Base-by-base conservation (phyloP, 148 eudicot species). In the Tetragonia tetragonoides region DNA sequence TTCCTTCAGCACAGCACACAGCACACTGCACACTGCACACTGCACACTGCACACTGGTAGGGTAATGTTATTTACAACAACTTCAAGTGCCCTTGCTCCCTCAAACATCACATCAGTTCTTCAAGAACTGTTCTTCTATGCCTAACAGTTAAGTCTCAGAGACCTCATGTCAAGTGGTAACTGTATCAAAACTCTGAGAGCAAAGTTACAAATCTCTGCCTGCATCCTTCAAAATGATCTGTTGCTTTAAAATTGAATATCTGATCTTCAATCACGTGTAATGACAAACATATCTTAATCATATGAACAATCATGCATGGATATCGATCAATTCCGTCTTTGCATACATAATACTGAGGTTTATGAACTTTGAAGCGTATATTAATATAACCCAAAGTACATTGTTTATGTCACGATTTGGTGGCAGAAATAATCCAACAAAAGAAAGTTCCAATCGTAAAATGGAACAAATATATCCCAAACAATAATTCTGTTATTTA, bases 41-140 rank as follows among this genome's bases (percentile, higher is more conserved):
- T 0, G 34, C 34, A 28, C 34, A 28, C 34, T 28, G 34, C 34
- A 28, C 34, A 28, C 34, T 28, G 34, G 34, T 28, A 61, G 53
- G 54, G n/a, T 5, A 41, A 37, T 17, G 17, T 2, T 54, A 70
- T 23, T 72, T 18, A 38, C 47, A 72, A 14, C 40, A 49, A 56
- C 75, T 56, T 37, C 75, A 20, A 72, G 75, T 38, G 63, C n/a
- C 17, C 15, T 56, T 56, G n/a, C 75, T 72, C 41, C 7, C 56
- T 54, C 64, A 72, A 54, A 72, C 75, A 72, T 72, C 75, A 56
- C 44, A 72, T 72, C 75, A 54, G 15, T 37, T 23, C 60, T 72
- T 72, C 46, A 72, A 37, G 1, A 28, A 28, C 34, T 28, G 15
- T 37, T 23, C 60, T 72, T 72, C 46, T 54, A 37, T 72, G 34